phyloP scores from a whole-genome alignment of 73 alveolate genomes.

The Breviolum minutum region DNA sequence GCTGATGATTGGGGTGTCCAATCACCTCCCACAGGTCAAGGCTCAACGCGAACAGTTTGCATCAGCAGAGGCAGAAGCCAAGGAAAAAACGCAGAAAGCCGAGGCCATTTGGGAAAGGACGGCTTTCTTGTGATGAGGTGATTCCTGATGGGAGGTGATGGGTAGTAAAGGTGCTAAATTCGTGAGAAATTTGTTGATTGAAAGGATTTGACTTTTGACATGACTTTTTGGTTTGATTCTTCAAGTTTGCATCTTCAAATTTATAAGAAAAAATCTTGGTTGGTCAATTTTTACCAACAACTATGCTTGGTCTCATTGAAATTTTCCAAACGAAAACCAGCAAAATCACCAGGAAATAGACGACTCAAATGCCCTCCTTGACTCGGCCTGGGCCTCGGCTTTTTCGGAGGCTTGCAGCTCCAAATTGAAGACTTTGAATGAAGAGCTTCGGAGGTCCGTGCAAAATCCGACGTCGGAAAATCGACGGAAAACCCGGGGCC shows the following conservation, averaged over 20 bases:
- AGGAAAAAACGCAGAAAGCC: constrained; percentile 59
- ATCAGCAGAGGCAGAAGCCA: constrained; percentile 92
- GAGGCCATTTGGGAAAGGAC: not conserved
- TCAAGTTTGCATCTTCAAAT: not conserved
- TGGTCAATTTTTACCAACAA: too few species aligned
- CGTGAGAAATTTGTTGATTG: too few species aligned
- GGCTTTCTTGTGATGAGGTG: not conserved
- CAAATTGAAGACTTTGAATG: constrained; percentile 67
- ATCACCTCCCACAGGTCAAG: constrained; percentile 77
- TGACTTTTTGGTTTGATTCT: not conserved
- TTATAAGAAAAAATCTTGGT: too few species aligned
- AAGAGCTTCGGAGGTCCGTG: constrained; percentile 44
- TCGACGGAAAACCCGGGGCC: too few species aligned
- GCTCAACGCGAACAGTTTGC: constrained; percentile 70
- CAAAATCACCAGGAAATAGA: not conserved
- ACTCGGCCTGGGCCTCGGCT: not conserved
- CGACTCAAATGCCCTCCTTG: not conserved
- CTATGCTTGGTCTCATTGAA: too few species aligned
- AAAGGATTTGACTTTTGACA: not conserved
- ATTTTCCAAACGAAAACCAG: not conserved
- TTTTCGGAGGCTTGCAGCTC: constrained; percentile 22
- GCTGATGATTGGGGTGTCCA: not conserved
- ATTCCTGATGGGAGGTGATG: not conserved
- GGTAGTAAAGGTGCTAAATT: not conserved
- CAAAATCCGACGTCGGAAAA: not conserved